Evolutionary conservation across 306 rosid species (phyloP), one percentile per base, ranked within the genome.

Genomic region (Dicorynia guianensis): DNA sequence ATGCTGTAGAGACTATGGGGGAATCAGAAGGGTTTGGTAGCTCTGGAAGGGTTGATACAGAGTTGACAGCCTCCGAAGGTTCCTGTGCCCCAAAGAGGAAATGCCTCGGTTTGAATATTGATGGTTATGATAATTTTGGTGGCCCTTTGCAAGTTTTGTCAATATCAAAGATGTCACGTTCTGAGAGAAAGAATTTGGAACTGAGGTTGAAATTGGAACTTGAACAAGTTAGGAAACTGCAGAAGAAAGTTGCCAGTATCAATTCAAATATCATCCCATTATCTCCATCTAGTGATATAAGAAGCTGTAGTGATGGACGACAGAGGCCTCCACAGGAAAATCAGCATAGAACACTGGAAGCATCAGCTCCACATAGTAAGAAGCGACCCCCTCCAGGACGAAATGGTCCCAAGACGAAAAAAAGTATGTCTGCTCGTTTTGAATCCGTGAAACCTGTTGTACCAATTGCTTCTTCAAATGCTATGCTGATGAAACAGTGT

Each of bases 1-100:
- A 94, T 83, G 98, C 88, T 36, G 94, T 92, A 25, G 97, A 85
- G 83, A 92, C 96, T 12, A 82, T 88, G 82, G 97, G 93, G 52
- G 98, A 94, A 75, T 91, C 97, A 1, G 97, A 94, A 48, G 98
- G 96, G 69, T 84, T 92, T 76, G 96, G 96, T 53, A 85, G 91
- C 81, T 90, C 89, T 1, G 96, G 92, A 61, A 78, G 91, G 54
- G 79, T 92, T 68, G 96, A 93, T 11, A 72, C 77, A 4, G 93
- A 87, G 71, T 43, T 76, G 66, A 70, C 83, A 5, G 91, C 84
- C 5, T 87, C 89, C 0, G 95, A 84, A 4, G 96, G 81, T 84
- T 88, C 97, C 4, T 79, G 70, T 76, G 96, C 89, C 7, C 91
- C 84, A 0, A 92, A 85, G 69, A 83, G 89, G 90, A 94, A 88